phyloP scores from a whole-genome alignment of 2,329 filamentous ascomycete genomes.

The Apiospora kogelbergensis region DNA sequence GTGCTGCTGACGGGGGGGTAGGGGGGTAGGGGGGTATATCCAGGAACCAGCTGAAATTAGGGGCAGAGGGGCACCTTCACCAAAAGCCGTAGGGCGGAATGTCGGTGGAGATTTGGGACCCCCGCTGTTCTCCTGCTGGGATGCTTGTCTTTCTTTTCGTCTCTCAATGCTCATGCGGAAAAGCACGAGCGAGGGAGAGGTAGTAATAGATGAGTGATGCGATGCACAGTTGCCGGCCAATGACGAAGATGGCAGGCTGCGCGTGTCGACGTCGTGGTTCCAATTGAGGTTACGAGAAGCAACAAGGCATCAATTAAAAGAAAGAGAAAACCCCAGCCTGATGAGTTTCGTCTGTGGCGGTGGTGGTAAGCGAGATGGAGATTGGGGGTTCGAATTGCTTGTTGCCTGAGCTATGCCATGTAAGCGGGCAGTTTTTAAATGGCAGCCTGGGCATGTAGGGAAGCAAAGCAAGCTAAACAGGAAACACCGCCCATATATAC shows the following conservation, averaged over 20 bases:
- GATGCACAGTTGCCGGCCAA: neutral
- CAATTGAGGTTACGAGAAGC: neutral
- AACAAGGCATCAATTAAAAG: no score
- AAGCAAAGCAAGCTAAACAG: no score
- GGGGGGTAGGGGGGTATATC: neutral
- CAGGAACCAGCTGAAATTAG: slow-evolving; percentile 5
- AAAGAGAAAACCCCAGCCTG: neutral
- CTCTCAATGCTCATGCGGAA: neutral
- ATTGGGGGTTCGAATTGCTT: neutral
- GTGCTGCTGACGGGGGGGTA: neutral
- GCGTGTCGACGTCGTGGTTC: neutral
- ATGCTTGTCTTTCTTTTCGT: neutral
- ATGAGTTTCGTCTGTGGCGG: no score
- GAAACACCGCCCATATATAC: no score
- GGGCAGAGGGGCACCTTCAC: neutral
- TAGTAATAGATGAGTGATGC: neutral
- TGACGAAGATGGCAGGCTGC: neutral
- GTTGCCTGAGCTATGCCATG: neutral
- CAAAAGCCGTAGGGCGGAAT: neutral
- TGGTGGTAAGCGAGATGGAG: slow-evolving; percentile 5
- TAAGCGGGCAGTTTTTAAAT: neutral
- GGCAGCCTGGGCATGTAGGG: neutral
- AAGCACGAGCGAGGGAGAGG: neutral
- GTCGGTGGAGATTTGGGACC: neutral
- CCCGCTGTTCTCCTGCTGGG: neutral